phyloP scores from a whole-genome alignment of 805 yeast genomes.

The Wickerhamomyces ciferrii region DNA sequence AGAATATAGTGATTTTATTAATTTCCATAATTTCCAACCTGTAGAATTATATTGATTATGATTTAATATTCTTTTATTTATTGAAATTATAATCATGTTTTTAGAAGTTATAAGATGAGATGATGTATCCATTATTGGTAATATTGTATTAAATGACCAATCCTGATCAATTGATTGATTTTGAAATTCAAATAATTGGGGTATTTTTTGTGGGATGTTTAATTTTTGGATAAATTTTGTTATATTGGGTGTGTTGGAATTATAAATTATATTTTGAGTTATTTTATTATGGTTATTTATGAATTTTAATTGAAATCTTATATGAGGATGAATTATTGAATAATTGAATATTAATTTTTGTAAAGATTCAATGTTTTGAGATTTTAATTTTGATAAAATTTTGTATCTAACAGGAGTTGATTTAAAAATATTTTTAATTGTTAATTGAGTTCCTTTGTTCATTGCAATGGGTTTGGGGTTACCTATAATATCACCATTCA shows the following conservation, averaged over 20 bases:
- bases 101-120: not conserved
- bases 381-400: not conserved
- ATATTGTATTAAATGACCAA: not conserved
- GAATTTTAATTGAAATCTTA: constrained; percentile 23
- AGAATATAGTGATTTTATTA: constrained; percentile 20
- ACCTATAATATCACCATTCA: constrained; percentile 19
- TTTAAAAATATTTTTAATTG: constrained; percentile 24
- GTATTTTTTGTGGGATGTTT: not conserved
- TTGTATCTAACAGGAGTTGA: constrained; percentile 26
- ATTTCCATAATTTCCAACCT: constrained; percentile 24
- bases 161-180: not conserved
- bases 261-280: not conserved
- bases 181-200: not conserved
- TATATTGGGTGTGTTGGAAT: not conserved
- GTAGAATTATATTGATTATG: too few relatives aligned
- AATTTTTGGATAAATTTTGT: not conserved
- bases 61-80: constrained; percentile 30
- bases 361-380: constrained; percentile 22
- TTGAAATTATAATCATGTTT: constrained; percentile 18
- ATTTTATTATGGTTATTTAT: not conserved
- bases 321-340: constrained; percentile 23
- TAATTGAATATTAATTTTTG: constrained; percentile 24
- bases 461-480: constrained; percentile 14
- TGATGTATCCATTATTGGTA: not conserved
- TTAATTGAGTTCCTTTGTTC: constrained; percentile 29